Evolutionary conservation across 192 early-diverging fungal genomes (phyloP).

Genomic region (Coemansia sp.): DNA sequence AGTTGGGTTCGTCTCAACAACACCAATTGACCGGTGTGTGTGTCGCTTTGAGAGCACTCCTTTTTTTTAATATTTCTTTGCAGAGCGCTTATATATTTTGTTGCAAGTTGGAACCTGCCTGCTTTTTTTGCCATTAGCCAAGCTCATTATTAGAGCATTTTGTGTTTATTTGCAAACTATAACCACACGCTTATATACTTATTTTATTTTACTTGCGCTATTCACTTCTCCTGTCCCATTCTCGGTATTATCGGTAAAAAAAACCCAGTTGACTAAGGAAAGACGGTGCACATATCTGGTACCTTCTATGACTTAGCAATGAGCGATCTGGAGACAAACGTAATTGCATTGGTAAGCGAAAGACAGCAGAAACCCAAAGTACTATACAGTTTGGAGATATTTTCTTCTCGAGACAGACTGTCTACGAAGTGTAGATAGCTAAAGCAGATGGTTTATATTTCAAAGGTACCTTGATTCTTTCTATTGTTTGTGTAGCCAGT

Average conservation of each 20-base stretch:
- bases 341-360: conserved; percentile 49
- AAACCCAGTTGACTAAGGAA: conserved; percentile 3
- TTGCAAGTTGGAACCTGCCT: not conserved
- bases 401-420: not conserved
- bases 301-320: conserved; percentile 20
- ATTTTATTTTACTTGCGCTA: conserved; percentile 5
- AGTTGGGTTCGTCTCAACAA: not conserved
- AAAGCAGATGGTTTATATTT: not conserved
- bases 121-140: not conserved
- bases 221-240: conserved; percentile 3
- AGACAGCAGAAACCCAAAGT: not conserved
- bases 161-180: not conserved
- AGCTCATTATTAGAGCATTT: not conserved
- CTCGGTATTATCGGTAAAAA: not conserved
- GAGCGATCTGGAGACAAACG: conserved; percentile 48
- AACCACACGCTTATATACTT: not conserved
- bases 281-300: not conserved
- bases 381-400: not conserved
- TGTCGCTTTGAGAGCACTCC: not conserved
- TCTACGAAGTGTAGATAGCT: not conserved
- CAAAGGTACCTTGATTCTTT: not conserved
- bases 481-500: conserved; percentile 12
- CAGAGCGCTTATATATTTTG: not conserved
- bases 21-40: not conserved
- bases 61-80: not conserved